Conservation (phyloP, 352 stramenopile genomes). For the Phytophthora podocarpi region DNA sequence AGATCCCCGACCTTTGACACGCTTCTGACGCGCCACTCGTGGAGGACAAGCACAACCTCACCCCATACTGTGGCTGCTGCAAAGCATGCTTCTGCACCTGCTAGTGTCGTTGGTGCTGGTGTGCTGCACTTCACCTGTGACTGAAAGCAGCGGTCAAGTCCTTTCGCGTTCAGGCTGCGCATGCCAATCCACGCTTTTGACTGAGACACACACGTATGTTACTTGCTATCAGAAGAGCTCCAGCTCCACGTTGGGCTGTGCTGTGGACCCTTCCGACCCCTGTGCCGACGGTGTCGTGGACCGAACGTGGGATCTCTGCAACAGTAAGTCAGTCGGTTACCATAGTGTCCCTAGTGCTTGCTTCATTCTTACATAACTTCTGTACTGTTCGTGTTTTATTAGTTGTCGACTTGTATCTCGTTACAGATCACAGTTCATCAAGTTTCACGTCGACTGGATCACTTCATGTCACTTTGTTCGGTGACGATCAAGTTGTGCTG, state of each 20-base stretch:
- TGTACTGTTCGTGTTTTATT: background rate
- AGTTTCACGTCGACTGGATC: background rate
- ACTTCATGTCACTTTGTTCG: conserved; percentile 28
- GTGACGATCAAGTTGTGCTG: conserved; percentile 19
- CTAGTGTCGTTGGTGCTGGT: background rate
- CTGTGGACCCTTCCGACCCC: conserved; percentile 17
- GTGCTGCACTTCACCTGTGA: background rate
- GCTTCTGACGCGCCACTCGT: too few species aligned
- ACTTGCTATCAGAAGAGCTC: conserved; percentile 26
- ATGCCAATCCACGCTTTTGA: conserved; percentile 24
- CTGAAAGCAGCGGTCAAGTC: conserved; percentile 1
- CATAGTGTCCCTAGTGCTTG: background rate
- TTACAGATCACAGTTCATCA: conserved; percentile 20
- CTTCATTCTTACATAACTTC: too few species aligned
- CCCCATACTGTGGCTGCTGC: background rate
- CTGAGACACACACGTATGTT: background rate
- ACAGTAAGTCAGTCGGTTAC: conserved; percentile 26
- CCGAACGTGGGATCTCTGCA: conserved; percentile 40
- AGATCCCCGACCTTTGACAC: conserved; percentile 22
- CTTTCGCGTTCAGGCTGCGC: conserved; percentile 35
- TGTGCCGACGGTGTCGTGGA: conserved; percentile 18
- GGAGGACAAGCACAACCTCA: too few species aligned
- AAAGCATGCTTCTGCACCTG: background rate
- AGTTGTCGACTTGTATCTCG: conserved; percentile 41
- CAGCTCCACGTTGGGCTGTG: conserved; percentile 21